Evolutionary conservation across 1,139 yeast genomes (phyloP), one percentile per base, ranked within the genome.

Genomic region (Pneumocystis sp.): DNA sequence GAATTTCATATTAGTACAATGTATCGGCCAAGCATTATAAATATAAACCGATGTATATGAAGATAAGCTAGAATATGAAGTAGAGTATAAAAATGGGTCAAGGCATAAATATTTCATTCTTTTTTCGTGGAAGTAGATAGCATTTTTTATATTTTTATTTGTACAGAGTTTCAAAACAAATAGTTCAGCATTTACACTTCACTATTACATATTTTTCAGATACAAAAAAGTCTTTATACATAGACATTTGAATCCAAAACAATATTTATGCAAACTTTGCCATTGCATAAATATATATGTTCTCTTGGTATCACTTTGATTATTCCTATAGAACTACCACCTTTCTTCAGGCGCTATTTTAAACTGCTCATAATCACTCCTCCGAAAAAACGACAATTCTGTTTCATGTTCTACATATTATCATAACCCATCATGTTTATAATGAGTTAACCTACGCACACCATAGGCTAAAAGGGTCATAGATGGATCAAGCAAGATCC

Each of bases 311-410:
- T 31, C 5, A 31, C 5, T 31, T 5, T 31, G 34, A 1, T 44
- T 44, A n/a, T 37, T 37, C 2, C 2, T 50, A 50, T 50, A n/a
- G 7, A 25, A 25, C 21, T 29, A 50, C 98, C 98, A 93, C 74
- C 87, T 87, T 73, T 90, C 97, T 71, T 85, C 90, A 0, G 98
- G 98, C 70, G 90, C 86, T 62, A 80, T 79, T 76, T 87, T 87
- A 76, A 79, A 93, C 63, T 77, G 83, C 34, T 78, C 78, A 74
- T 91, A 93, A 62, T 82, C 93, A 3, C 76, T 80, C 73, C 78
- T 75, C 68, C 87, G 88, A 77, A 85, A 93, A 35, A 88, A 73
- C 61, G 96, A 88, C 63, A 93, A 76, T 73, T 93, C 99, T 1
- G 97, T 89, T 76, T 93, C 99, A 75, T 93, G 90, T 68, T 86